A percentile compares a stretch with the other conserved stretches of the same genome.
Conservation (phyloP, 108 stramenopile species). For the Cyclotella kingstonii region DNA sequence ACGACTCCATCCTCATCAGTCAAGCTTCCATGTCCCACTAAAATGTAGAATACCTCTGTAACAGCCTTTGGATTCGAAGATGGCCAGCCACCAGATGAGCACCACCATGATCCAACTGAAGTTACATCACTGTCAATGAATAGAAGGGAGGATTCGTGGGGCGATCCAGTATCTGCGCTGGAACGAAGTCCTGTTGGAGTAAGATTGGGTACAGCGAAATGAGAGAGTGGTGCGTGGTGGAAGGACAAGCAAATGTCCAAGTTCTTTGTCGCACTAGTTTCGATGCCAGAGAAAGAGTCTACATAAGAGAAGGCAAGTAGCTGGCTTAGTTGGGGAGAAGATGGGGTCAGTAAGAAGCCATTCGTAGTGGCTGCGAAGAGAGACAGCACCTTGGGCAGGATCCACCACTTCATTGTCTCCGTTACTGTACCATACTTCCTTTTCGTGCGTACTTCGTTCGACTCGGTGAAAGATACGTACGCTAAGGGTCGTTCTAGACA, state of each 20-base stretch:
- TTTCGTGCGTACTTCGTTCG: too few relatives aligned
- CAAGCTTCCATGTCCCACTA: slow-evolving; percentile 58
- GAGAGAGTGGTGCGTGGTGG: slow-evolving; percentile 7
- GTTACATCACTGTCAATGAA: slow-evolving; percentile 4
- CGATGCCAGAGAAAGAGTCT: background rate
- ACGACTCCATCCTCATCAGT: slow-evolving; percentile 52
- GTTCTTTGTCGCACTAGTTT: too few relatives aligned
- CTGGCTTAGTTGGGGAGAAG: too few relatives aligned
- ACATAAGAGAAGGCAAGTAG: slow-evolving; percentile 2
- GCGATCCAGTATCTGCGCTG: slow-evolving; percentile 51
- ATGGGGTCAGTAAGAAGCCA: too few relatives aligned
- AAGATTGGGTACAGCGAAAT: slow-evolving; percentile 49
- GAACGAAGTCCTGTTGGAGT: slow-evolving; percentile 50
- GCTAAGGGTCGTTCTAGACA: too few relatives aligned
- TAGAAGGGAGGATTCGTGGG: slow-evolving; percentile 46
- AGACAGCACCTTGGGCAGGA: too few relatives aligned
- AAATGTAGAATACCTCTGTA: slow-evolving; percentile 70
- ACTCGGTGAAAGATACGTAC: too few relatives aligned
- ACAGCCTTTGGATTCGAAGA: slow-evolving; percentile 41
- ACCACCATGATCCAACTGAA: slow-evolving; percentile 59
- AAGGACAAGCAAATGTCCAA: too few relatives aligned
- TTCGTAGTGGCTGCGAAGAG: too few relatives aligned
- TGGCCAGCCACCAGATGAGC: slow-evolving; percentile 69
- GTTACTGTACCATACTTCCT: too few relatives aligned
- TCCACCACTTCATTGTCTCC: too few relatives aligned